These are phyloP conservation scores for Hortaea werneckii DNA, from an alignment of 2,329 filamentous ascomycete genomes.

Conservation along the genomic window DNA sequence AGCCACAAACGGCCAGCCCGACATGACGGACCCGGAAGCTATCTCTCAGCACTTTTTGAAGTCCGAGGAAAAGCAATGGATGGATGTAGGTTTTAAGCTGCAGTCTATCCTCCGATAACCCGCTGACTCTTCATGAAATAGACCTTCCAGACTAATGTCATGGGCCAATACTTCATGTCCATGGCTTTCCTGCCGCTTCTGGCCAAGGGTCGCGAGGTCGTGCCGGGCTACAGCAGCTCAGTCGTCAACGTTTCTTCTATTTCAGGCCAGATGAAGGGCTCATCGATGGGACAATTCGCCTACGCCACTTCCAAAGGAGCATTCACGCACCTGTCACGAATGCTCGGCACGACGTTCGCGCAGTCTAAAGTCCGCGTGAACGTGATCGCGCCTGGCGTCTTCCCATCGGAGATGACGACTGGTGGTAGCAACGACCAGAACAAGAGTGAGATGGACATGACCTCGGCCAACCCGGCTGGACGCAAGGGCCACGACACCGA, in stretches of 20 bases:
- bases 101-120: not conserved
- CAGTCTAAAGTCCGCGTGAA: slow-evolving; percentile 10
- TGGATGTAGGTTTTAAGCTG: slow-evolving; percentile 17
- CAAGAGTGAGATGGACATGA: slow-evolving; percentile 35
- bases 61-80: slow-evolving; percentile 37
- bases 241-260: slow-evolving; percentile 46
- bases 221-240: slow-evolving; percentile 39
- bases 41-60: slow-evolving; percentile 43
- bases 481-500: slow-evolving; percentile 37
- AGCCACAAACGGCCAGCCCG: slow-evolving; percentile 35
- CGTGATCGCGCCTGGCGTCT: slow-evolving; percentile 34
- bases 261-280: slow-evolving; percentile 42
- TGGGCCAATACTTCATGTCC: slow-evolving; percentile 42
- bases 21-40: slow-evolving; percentile 37
- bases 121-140: not conserved
- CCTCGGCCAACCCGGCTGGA: slow-evolving; percentile 36
- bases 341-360: slow-evolving; percentile 37
- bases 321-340: slow-evolving; percentile 35
- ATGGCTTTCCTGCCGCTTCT: slow-evolving; percentile 47
- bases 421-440: slow-evolving; percentile 36
- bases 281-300: slow-evolving; percentile 41
- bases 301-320: slow-evolving; percentile 44
- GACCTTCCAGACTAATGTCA: slow-evolving; percentile 44
- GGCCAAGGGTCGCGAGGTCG: slow-evolving; percentile 36
- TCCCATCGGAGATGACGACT: slow-evolving; percentile 38